Percentiles rank a stretch among this genome's conserved stretches.
These are phyloP conservation scores for Hirschfeldia incana DNA, from an alignment of 345 rosid genomes.

Conservation along the genomic window DNA sequence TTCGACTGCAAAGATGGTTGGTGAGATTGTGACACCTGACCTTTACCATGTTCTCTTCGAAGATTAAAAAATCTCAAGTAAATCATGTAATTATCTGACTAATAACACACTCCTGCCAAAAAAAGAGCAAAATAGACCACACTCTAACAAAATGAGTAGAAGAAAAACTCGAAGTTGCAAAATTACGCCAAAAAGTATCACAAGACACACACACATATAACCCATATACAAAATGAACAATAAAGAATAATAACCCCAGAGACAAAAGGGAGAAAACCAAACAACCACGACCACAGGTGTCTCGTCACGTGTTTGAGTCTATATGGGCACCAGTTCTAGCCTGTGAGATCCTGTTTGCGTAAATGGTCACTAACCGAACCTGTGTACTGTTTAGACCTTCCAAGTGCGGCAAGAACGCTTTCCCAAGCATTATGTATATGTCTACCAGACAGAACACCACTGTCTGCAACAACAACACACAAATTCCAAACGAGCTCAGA, in stretches of 20 bases:
- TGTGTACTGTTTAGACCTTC: conserved; percentile 92
- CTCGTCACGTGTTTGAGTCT: conserved; percentile 38
- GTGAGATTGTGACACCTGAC: background rate
- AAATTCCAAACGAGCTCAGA: background rate
- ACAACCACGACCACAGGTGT: background rate
- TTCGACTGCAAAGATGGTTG: no score
- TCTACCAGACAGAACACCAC: conserved; percentile 99
- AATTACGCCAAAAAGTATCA: conserved; percentile 6
- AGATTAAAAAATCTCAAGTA: background rate
- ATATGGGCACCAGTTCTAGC: conserved; percentile 80
- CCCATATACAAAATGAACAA: conserved; percentile 40
- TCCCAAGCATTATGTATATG: conserved; percentile 94
- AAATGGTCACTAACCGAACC: conserved; percentile 85
- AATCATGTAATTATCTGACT: background rate
- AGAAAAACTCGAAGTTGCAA: conserved; percentile 18
- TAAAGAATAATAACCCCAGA: conserved; percentile 31
- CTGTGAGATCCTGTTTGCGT: conserved; percentile 96
- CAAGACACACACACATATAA: background rate
- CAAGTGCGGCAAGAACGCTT: conserved; percentile 89
- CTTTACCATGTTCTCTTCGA: background rate
- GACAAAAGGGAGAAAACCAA: conserved; percentile 3
- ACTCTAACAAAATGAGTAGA: conserved; percentile 4
- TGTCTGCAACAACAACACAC: conserved; percentile 54
- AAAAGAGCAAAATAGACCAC: background rate
- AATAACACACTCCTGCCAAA: background rate